phyloP scores from a whole-genome alignment of 1,284 basidiomycete genomes.

The Leccinum ponderosum region DNA sequence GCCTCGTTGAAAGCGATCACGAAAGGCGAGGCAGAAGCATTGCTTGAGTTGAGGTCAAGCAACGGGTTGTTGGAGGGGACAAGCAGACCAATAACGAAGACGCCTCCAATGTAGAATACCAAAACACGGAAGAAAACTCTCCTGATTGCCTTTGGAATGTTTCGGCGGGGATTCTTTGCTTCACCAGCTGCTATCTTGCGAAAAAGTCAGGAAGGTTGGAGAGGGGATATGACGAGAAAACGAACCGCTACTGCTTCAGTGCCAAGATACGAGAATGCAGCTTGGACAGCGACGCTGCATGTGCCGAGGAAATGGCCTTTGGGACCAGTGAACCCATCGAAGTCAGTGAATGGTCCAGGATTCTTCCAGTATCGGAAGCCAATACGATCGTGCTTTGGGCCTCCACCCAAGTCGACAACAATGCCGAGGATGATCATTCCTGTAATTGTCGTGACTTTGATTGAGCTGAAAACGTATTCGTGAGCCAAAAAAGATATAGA shows the following conservation, averaged over 20 bases:
- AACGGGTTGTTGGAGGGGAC: slow-evolving; percentile 46
- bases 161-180: slow-evolving; percentile 34
- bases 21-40: slow-evolving; percentile 48
- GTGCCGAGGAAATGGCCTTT: slow-evolving; percentile 49
- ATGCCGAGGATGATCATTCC: slow-evolving; percentile 47
- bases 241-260: slow-evolving; percentile 56
- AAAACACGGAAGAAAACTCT: slow-evolving; percentile 55
- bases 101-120: slow-evolving; percentile 50
- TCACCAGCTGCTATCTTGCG: slow-evolving; percentile 51
- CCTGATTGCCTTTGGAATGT: slow-evolving; percentile 45
- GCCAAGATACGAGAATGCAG: slow-evolving; percentile 53
- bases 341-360: slow-evolving; percentile 41
- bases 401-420: slow-evolving; percentile 45
- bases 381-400: slow-evolving; percentile 40
- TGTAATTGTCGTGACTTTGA: slow-evolving; percentile 48
- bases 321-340: slow-evolving; percentile 28
- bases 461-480: slow-evolving; percentile 24
- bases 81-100: slow-evolving; percentile 52
- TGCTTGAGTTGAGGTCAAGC: slow-evolving; percentile 32
- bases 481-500: not conserved
- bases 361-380: slow-evolving; percentile 51
- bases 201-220: not conserved
- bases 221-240: not conserved
- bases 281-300: slow-evolving; percentile 42
- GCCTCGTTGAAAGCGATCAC: slow-evolving; percentile 53